A percentile compares a stretch with the other conserved stretches of the same genome.
Conservation (phyloP, 495 filamentous ascomycete genomes). For the Neurospora sp. region DNA sequence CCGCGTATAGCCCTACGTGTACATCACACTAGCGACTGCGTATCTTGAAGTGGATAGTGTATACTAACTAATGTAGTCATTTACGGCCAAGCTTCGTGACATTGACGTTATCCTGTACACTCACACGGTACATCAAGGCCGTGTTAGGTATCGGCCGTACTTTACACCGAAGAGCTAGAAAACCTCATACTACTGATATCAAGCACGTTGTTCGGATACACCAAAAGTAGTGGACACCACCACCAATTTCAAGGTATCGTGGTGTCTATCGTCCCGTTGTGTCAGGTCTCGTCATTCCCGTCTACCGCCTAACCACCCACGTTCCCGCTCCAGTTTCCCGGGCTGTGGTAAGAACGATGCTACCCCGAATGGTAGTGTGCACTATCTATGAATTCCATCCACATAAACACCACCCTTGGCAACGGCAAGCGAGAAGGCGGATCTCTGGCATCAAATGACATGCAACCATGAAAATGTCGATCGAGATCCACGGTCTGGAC, state of each 20-base stretch:
- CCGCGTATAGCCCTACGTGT: neutral
- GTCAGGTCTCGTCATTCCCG: neutral
- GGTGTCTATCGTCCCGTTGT: neutral
- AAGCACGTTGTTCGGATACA: neutral
- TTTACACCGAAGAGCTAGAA: neutral
- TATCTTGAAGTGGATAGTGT: neutral
- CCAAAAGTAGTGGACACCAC: neutral
- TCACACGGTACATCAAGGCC: neutral
- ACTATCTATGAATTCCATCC: neutral
- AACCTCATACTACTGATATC: neutral
- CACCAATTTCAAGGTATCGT: neutral
- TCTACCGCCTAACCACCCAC: neutral
- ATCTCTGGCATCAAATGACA: neutral
- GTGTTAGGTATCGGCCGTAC: neutral
- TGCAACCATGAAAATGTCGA: neutral
- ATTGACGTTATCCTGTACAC: neutral
- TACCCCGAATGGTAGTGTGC: neutral
- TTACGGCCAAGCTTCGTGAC: neutral
- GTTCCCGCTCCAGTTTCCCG: neutral
- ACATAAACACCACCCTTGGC: neutral
- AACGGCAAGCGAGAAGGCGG: neutral
- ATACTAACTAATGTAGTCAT: neutral
- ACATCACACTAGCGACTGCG: neutral
- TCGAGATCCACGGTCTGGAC: neutral
- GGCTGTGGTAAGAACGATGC: neutral